Conservation (phyloP, 331 rosid genomes). For the Prunus yedoensis region DNA sequence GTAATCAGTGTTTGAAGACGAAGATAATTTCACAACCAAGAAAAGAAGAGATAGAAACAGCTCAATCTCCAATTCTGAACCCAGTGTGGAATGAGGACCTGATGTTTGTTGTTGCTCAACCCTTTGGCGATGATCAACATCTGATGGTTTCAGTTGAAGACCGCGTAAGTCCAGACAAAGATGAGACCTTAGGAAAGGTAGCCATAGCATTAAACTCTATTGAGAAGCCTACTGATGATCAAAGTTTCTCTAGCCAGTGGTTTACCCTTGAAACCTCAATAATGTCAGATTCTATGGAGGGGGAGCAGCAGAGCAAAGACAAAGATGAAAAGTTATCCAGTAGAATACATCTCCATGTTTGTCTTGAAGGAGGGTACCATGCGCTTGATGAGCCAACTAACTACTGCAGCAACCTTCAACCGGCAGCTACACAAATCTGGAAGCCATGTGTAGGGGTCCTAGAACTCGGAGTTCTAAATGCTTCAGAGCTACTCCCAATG, state of each 20-base stretch:
- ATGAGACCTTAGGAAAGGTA: no score
- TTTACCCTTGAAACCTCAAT: constrained; percentile 47
- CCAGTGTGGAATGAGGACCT: not conserved
- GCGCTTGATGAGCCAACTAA: constrained; percentile 74
- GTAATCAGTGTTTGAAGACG: not conserved
- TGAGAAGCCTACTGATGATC: constrained; percentile 77
- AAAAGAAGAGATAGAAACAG: not conserved
- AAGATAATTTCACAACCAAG: no score
- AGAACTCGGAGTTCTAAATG: constrained; percentile 72
- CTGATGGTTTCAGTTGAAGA: no score
- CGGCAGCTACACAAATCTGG: constrained; percentile 19
- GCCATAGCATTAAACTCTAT: constrained; percentile 41
- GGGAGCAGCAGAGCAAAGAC: not conserved
- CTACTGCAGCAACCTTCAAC: constrained; percentile 71
- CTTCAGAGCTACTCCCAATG: constrained; percentile 30
- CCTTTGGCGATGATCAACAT: constrained; percentile 51
- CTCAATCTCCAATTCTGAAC: not conserved
- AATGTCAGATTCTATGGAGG: constrained; percentile 50
- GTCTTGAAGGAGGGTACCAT: constrained; percentile 89
- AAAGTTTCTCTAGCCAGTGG: constrained; percentile 53
- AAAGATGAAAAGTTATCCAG: constrained; percentile 45
- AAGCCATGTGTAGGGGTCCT: constrained; percentile 43
- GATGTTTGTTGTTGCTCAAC: constrained; percentile 76
- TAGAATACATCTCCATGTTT: constrained; percentile 55
- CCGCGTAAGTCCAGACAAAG: no score